Percentiles rank a stretch among this genome's conserved stretches.
Evolutionary conservation across 352 stramenopile species (phyloP).

Genomic region (Pythium oligandrum): DNA sequence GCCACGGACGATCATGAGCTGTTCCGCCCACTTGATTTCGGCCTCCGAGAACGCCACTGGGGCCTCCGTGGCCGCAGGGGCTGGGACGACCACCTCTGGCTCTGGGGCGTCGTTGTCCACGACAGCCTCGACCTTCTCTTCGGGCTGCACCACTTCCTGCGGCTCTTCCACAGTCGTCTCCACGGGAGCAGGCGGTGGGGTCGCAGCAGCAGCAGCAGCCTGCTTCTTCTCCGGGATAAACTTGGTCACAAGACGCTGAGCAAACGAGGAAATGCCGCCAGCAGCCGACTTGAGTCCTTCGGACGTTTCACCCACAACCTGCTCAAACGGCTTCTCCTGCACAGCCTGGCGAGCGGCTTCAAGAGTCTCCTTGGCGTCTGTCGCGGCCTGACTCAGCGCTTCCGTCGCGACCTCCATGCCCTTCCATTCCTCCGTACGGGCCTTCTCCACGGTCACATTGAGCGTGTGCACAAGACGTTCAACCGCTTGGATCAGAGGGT

Average conservation of each 20-base stretch:
- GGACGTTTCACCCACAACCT: slow-evolving; percentile 32
- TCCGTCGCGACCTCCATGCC: slow-evolving; percentile 19
- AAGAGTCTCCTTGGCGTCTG: slow-evolving; percentile 25
- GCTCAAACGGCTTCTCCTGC: slow-evolving; percentile 38
- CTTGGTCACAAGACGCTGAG: slow-evolving; percentile 57
- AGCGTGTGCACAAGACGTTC: slow-evolving; percentile 55
- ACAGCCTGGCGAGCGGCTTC: slow-evolving; percentile 28
- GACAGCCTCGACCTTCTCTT: slow-evolving; percentile 11
- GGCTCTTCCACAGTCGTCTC: slow-evolving; percentile 5
- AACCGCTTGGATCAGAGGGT: slow-evolving; percentile 53
- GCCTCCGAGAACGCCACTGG: slow-evolving; percentile 42
- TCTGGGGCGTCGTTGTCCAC: slow-evolving; percentile 2
- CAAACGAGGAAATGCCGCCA: slow-evolving; percentile 58
- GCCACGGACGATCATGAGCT: slow-evolving; percentile 52
- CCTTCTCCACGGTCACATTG: slow-evolving; percentile 41
- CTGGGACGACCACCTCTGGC: slow-evolving; percentile 8
- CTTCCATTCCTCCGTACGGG: slow-evolving; percentile 36
- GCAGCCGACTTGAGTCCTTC: slow-evolving; percentile 35
- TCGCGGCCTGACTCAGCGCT: slow-evolving; percentile 17
- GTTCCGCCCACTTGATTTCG: slow-evolving; percentile 69
- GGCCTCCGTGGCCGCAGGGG: slow-evolving; percentile 8
- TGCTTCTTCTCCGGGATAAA: slow-evolving; percentile 56
- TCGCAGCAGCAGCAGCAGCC: neutral
- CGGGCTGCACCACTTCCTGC: slow-evolving; percentile 11
- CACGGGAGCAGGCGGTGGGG: neutral